Base-by-base conservation (phyloP, 2,329 filamentous ascomycete species). In the Fusarium denticulatum region DNA sequence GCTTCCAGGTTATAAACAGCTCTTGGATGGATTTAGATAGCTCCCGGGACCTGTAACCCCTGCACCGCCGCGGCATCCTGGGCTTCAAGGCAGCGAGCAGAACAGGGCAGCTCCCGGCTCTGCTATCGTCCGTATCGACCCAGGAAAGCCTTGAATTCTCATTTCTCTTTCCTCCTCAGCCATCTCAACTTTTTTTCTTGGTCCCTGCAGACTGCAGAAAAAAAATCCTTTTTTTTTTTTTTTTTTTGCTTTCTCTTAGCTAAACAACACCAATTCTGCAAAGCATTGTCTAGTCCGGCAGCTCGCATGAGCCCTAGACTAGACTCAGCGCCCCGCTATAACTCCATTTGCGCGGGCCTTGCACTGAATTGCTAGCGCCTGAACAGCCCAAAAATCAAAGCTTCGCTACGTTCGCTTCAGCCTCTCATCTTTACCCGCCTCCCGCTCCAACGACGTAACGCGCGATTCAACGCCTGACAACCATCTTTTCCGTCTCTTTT, bases 221-320 rank as follows among this genome's bases (percentile, higher is more conserved):
- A 66, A 63, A 36, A 18, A 30, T 28, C 26, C 7, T 28, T 30
- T 30, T 9, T 30, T 30, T 30, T 30, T 30, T 10, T 53, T 32
- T 47, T 67, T 47, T 61, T 60, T 59, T 65, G 34, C 32, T 47
- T 60, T 52, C 49, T 20, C 59, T 45, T 50, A 58, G 45, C 61
- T 56, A 49, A 69, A 62, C 28, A 36, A 28, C 32, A 30, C 53
- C 64, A 62, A 47, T 53, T 58, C 80, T 83, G 80, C 82, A 83
- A 78, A 80, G 80, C 83, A 86, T 86, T 86, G 84, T 84, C 78
- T 83, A 78, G 74, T 30, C 55, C 63, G 67, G 71, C 61, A 71
- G 64, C 74, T 76, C 68, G 76, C 71, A 75, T 74, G 71, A 75
- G 76, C 72, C 76, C 71, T 73, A 72, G 71, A 61, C 67, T 67